These are phyloP conservation scores for Speleostelium caveatum DNA, from an alignment of 78 protist species.

Conservation along the genomic window DNA sequence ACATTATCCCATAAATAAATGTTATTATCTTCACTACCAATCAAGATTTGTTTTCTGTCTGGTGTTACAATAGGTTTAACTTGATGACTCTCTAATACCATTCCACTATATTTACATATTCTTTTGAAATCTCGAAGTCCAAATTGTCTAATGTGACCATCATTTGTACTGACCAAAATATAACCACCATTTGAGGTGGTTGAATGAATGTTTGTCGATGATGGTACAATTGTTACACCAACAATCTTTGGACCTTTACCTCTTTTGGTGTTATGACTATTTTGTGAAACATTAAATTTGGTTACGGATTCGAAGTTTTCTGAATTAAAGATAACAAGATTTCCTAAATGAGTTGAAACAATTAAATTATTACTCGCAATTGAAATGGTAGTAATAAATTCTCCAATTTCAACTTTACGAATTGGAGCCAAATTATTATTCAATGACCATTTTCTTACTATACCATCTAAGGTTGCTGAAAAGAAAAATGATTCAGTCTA, in stretches of 20 bases:
- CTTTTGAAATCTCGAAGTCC: conserved; percentile 63
- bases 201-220: background rate
- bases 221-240: conserved; percentile 19
- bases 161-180: conserved; percentile 51
- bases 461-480: conserved; percentile 61
- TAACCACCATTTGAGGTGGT: background rate
- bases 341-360: conserved; percentile 67
- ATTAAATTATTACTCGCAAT: conserved; percentile 16
- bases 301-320: background rate
- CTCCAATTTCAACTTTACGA: conserved; percentile 12
- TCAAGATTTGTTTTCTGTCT: conserved; percentile 6
- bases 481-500: too few relatives aligned
- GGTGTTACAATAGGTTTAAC: conserved; percentile 41
- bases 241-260: conserved; percentile 75
- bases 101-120: conserved; percentile 58
- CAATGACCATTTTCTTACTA: conserved; percentile 41
- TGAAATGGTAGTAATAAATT: conserved; percentile 43
- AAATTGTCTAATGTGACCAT: conserved; percentile 49
- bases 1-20: conserved; percentile 58
- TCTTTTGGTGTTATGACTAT: conserved; percentile 5
- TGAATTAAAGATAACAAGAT: conserved; percentile 6
- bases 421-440: conserved; percentile 11
- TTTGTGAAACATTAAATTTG: conserved; percentile 23
- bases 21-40: conserved; percentile 61
- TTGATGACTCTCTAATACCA: conserved; percentile 46